Evolutionary conservation across 805 yeast genomes (phyloP), one percentile per base, ranked within the genome.

Genomic region (Kazachstania psychrophila): DNA sequence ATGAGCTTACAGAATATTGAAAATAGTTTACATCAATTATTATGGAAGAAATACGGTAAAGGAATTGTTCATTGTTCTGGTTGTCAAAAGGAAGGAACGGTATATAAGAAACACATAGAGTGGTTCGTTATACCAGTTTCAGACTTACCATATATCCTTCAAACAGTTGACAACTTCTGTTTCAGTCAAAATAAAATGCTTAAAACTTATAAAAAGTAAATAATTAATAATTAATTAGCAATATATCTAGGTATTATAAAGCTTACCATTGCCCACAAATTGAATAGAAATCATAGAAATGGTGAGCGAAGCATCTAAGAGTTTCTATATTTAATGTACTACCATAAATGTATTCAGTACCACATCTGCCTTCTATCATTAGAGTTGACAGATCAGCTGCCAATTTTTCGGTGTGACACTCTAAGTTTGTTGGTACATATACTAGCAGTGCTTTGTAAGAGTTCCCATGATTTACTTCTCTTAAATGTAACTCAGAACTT

Each of bases 41-140:
- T 56, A 20, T 55, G 60, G 61, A 42, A 47, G 33, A 42, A 44
- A 28, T 54, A 47, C 22, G 61, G 60, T 0, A 50, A 52, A 33
- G 60, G 59, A 0, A 26, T 49, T 5, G 39, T 54, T 14, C 42
- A 49, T 38, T 56, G 61, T 32, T 42, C 46, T 25, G 60, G 58
- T 4, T 56, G 61, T 44, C 20, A 28, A 14, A 15, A 10, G 16
- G 48, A 43, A 28, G 43, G 41, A 2, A 29, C 28, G 6, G 46
- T 46, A 7, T 28, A 43, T 9, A 51, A 46, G 19, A 44, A 46
- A 28, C 60, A 58, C 40, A 36, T 36, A 3, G 61, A 54, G 35
- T 54, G 60, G 58, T 48, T 50, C 23, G 36, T 45, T 27, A 44
- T 57, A 5, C 55, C 58, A 6, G 44, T 52, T 2, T 19, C 23